Percentiles rank a stretch among this genome's conserved stretches.
Conservation (phyloP, 352 stramenopile genomes). For the Pythium myriotylum region DNA sequence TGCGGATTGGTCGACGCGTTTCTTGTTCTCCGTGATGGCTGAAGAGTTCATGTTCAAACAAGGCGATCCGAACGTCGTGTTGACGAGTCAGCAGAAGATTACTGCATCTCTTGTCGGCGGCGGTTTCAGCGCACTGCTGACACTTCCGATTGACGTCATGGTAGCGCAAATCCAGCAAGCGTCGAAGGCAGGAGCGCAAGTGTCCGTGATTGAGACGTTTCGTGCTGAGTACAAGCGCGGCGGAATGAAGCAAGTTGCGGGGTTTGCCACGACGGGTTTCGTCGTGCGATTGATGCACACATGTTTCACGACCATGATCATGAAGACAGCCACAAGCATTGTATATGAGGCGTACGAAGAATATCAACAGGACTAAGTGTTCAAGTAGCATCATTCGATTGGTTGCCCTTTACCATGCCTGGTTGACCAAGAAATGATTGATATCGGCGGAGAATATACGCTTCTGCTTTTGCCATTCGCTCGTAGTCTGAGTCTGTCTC, state of each 20-base stretch:
- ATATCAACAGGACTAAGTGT: constrained; percentile 20
- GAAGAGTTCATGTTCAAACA: constrained; percentile 83
- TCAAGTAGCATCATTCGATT: not conserved
- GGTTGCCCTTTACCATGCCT: not conserved
- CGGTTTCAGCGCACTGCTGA: constrained; percentile 72
- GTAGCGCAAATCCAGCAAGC: constrained; percentile 94
- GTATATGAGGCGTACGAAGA: constrained; percentile 82
- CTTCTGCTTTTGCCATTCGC: constrained; percentile 74
- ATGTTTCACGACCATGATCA: constrained; percentile 91
- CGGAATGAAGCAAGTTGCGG: constrained; percentile 75
- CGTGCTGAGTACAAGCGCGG: constrained; percentile 71
- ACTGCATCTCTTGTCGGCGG: constrained; percentile 85
- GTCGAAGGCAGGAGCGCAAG: constrained; percentile 84
- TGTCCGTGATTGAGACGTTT: constrained; percentile 78
- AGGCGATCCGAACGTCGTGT: constrained; percentile 54
- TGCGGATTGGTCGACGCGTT: constrained; percentile 92
- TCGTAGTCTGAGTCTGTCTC: constrained; percentile 77
- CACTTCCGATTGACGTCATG: constrained; percentile 92
- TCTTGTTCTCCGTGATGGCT: constrained; percentile 90
- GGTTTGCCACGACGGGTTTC: constrained; percentile 86
- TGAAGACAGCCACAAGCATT: constrained; percentile 86
- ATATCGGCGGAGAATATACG: constrained; percentile 64
- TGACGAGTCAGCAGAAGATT: constrained; percentile 79
- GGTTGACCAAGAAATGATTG: constrained; percentile 42
- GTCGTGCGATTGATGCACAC: constrained; percentile 69